Percentiles rank a stretch among this genome's conserved stretches.
phyloP scores from a whole-genome alignment of 345 rosid genomes.

The Trapa incisa region DNA sequence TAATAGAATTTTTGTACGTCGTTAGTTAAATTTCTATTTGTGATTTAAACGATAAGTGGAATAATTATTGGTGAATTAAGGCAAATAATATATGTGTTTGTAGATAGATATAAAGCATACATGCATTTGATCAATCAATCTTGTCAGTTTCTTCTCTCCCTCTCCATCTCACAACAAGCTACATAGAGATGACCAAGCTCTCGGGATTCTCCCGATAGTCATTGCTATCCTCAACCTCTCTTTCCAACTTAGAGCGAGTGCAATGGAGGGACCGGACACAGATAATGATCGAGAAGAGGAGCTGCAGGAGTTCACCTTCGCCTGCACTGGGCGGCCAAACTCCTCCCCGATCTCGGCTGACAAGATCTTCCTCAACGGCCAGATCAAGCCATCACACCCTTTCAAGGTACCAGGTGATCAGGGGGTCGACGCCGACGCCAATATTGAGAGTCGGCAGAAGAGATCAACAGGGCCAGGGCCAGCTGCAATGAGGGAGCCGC shows the following conservation, averaged over 20 bases:
- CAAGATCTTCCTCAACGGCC: constrained; percentile 50
- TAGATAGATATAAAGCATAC: too few relatives aligned
- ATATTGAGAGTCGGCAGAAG: not conserved
- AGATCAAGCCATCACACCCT: constrained; percentile 49
- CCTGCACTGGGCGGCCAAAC: constrained; percentile 12
- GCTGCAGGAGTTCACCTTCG: constrained; percentile 36
- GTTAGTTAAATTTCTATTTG: too few relatives aligned
- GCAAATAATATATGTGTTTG: too few relatives aligned
- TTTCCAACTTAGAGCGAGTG: not conserved
- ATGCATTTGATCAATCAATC: too few relatives aligned
- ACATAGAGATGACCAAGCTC: too few relatives aligned
- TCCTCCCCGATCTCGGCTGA: constrained; percentile 39
- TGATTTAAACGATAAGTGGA: too few relatives aligned
- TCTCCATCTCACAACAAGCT: too few relatives aligned
- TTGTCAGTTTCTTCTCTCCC: too few relatives aligned
- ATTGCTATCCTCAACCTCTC: not conserved
- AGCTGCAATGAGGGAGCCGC: constrained; percentile 19
- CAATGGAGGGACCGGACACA: constrained; percentile 1
- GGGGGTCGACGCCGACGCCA: not conserved
- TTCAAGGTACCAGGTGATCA: not conserved
- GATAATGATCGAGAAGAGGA: constrained; percentile 11
- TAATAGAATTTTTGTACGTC: too few relatives aligned
- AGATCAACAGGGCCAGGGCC: constrained; percentile 3
- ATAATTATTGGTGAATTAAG: too few relatives aligned
- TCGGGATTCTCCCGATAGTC: not conserved